Percentiles rank a stretch among this genome's conserved stretches.
phyloP scores from a whole-genome alignment of 2,329 filamentous ascomycete genomes.

The Graphilbum ipis-grandicollis region DNA sequence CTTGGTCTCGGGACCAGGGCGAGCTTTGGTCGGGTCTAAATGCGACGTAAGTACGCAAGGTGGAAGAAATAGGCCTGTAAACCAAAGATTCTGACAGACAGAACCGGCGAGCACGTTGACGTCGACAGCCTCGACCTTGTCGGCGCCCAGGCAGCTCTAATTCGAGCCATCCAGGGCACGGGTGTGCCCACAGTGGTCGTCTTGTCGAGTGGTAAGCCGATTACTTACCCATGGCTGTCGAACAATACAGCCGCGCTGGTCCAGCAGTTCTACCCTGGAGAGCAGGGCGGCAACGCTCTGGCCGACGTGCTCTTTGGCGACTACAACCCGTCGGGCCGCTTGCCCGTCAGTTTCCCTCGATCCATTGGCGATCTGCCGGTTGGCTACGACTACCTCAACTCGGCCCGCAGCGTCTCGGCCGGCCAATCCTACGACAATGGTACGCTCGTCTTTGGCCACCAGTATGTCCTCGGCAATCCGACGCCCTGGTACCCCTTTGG shows the following conservation, averaged over 20 bases:
- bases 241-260: slow-evolving; percentile 41
- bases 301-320: slow-evolving; percentile 49
- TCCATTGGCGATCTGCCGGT: slow-evolving; percentile 49
- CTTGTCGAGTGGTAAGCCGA: slow-evolving; percentile 51
- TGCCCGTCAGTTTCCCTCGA: slow-evolving; percentile 49
- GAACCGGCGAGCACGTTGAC: slow-evolving; percentile 57
- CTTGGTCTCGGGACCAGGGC: slow-evolving; percentile 56
- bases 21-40: slow-evolving; percentile 56
- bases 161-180: slow-evolving; percentile 20
- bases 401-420: slow-evolving; percentile 30
- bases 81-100: no score
- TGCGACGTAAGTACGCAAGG: slow-evolving; percentile 36
- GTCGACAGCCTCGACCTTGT: slow-evolving; percentile 45
- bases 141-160: slow-evolving; percentile 49
- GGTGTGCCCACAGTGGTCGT: slow-evolving; percentile 52
- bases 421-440: slow-evolving; percentile 38
- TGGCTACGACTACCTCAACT: slow-evolving; percentile 59
- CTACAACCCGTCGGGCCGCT: slow-evolving; percentile 47
- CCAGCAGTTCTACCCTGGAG: slow-evolving; percentile 60
- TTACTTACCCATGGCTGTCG: slow-evolving; percentile 32
- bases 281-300: slow-evolving; percentile 38
- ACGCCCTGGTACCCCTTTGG: slow-evolving; percentile 48
- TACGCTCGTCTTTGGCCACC: slow-evolving; percentile 43
- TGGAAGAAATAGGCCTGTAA: no score
- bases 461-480: slow-evolving; percentile 45